Conservation (phyloP, 345 rosid genomes). For the Raphanus raphanistrum region DNA sequence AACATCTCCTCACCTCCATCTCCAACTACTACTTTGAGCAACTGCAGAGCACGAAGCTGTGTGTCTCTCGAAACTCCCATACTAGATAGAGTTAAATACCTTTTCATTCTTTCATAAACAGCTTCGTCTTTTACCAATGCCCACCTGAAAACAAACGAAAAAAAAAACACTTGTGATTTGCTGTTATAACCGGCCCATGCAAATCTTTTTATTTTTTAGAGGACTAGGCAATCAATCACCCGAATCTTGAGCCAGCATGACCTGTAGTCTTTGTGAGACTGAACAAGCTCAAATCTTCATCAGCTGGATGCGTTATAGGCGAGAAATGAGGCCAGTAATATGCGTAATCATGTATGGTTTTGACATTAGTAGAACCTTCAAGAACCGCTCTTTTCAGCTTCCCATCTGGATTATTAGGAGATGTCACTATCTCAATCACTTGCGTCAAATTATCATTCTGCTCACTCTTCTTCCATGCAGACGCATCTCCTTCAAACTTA, state of each 20-base stretch:
- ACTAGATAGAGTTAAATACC: slow-evolving; percentile 24
- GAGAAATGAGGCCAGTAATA: slow-evolving; percentile 83
- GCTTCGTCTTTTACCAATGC: slow-evolving; percentile 56
- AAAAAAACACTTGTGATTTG: neutral
- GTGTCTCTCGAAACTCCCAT: slow-evolving; percentile 60
- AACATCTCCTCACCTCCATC: slow-evolving; percentile 44
- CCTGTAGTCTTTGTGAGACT: slow-evolving; percentile 51
- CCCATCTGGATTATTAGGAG: slow-evolving; percentile 87
- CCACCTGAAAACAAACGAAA: slow-evolving; percentile 47
- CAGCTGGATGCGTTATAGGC: slow-evolving; percentile 52
- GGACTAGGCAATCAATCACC: neutral
- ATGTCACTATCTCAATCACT: slow-evolving; percentile 65
- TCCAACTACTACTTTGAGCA: slow-evolving; percentile 48
- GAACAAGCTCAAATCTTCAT: slow-evolving; percentile 56
- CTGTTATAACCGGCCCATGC: neutral
- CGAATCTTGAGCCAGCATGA: slow-evolving; percentile 65
- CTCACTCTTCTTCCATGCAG: slow-evolving; percentile 34
- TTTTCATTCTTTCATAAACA: slow-evolving; percentile 50
- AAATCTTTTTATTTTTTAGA: neutral
- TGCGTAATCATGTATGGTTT: slow-evolving; percentile 57
- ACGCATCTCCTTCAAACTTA: slow-evolving; percentile 55
- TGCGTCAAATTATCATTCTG: slow-evolving; percentile 24
- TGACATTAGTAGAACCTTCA: slow-evolving; percentile 51
- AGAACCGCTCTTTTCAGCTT: slow-evolving; percentile 51
- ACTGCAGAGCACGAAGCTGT: slow-evolving; percentile 56